These are phyloP conservation scores for Panus rudis DNA, from an alignment of 768 basidiomycete genomes.

Conservation along the genomic window DNA sequence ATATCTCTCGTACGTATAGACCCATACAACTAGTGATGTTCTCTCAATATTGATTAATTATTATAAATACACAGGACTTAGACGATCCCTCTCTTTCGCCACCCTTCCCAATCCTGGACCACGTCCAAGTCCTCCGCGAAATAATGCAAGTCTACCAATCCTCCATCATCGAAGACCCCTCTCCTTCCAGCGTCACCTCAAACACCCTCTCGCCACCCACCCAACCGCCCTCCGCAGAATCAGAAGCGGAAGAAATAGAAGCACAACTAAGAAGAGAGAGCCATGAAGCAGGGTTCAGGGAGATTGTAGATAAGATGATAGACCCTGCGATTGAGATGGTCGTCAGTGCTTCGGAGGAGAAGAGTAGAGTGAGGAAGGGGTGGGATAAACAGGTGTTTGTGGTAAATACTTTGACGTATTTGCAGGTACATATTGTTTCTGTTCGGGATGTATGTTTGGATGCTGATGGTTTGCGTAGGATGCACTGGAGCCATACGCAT, in stretches of 20 bases:
- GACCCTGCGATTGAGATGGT: slow-evolving; percentile 82
- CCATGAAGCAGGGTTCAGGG: slow-evolving; percentile 43
- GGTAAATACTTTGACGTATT: slow-evolving; percentile 78
- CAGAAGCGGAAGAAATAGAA: background rate
- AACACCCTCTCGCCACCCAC: too few relatives aligned
- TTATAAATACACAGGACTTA: slow-evolving; percentile 36
- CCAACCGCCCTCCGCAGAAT: background rate
- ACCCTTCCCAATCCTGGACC: slow-evolving; percentile 74
- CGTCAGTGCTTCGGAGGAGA: slow-evolving; percentile 56
- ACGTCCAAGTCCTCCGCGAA: slow-evolving; percentile 78
- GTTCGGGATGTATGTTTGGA: background rate
- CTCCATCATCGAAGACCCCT: slow-evolving; percentile 67
- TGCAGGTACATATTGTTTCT: slow-evolving; percentile 49
- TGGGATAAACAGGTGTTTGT: slow-evolving; percentile 86
- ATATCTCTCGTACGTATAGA: slow-evolving; percentile 52
- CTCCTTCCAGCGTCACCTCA: slow-evolving; percentile 25
- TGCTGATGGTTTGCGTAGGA: slow-evolving; percentile 34
- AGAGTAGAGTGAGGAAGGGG: slow-evolving; percentile 40
- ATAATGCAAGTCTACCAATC: slow-evolving; percentile 86
- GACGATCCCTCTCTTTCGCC: slow-evolving; percentile 69
- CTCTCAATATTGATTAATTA: background rate
- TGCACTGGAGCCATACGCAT: slow-evolving; percentile 59
- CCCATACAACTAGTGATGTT: slow-evolving; percentile 4
- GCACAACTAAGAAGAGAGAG: slow-evolving; percentile 7
- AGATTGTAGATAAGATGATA: slow-evolving; percentile 75